These are phyloP conservation scores for Solanum arcanum DNA, from an alignment of 257 asterid species.

Conservation along the genomic window DNA sequence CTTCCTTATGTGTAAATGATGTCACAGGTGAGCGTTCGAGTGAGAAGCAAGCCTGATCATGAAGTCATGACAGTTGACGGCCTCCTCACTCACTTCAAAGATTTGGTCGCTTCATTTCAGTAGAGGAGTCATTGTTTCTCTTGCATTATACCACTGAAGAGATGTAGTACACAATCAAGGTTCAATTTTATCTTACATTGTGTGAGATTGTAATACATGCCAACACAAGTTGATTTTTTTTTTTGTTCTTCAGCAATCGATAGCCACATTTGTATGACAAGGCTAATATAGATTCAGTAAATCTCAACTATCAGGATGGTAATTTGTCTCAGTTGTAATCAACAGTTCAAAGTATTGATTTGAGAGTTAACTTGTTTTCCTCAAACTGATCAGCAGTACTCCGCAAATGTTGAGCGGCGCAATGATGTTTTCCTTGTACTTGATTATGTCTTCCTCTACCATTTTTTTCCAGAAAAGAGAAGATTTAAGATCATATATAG, in stretches of 20 bases:
- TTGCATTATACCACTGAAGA: not conserved
- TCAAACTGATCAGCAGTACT: not conserved
- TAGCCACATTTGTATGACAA: not conserved
- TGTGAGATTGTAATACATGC: not conserved
- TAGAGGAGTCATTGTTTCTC: not conserved
- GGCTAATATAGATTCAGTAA: not conserved
- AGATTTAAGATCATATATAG: not conserved
- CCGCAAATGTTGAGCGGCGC: not conserved
- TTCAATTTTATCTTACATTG: not conserved
- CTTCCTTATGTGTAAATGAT: not conserved
- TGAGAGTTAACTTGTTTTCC: not conserved
- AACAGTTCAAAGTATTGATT: not conserved
- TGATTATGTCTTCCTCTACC: not conserved
- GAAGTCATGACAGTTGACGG: not conserved
- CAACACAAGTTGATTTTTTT: not conserved
- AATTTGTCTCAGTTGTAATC: not conserved
- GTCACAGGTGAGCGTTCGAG: not conserved
- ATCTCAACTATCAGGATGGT: not conserved
- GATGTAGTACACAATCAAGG: not conserved
- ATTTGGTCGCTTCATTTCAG: not conserved
- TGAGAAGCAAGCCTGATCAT: not conserved
- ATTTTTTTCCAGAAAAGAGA: not conserved
- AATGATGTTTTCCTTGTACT: not conserved
- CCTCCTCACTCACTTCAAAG: slow-evolving; percentile 1
- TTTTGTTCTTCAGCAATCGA: not conserved